These are phyloP conservation scores for Aspergillus sergii DNA, from an alignment of 2,329 filamentous ascomycete genomes.

Conservation along the genomic window DNA sequence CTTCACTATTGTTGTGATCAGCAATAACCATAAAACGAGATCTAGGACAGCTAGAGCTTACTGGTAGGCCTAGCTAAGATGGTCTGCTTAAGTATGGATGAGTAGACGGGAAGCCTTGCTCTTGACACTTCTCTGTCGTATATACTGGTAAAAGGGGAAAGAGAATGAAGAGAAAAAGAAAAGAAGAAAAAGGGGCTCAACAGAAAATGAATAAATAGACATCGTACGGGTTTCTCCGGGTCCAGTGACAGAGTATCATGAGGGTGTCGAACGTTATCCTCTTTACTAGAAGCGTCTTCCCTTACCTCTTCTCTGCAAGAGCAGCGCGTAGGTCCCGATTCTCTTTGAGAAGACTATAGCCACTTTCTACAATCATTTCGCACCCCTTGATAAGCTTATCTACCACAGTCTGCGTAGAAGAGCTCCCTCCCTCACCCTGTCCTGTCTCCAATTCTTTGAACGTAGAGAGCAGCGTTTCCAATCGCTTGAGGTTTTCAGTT, in stretches of 20 bases:
- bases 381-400: neutral
- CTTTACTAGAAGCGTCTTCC: neutral
- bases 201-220: too few relatives aligned
- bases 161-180: accelerated
- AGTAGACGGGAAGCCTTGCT: too few relatives aligned
- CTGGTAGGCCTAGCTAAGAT: too few relatives aligned
- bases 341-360: neutral
- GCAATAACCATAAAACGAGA: too few relatives aligned
- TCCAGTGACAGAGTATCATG: too few relatives aligned
- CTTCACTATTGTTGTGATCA: too few relatives aligned
- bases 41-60: too few relatives aligned
- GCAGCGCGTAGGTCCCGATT: neutral
- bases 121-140: too few relatives aligned
- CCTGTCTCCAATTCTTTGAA: neutral
- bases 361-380: neutral
- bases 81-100: too few relatives aligned
- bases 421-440: neutral
- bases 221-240: too few relatives aligned
- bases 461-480: neutral
- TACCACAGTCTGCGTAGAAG: neutral
- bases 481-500: neutral
- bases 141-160: too few relatives aligned
- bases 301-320: neutral
- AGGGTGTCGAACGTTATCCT: neutral
- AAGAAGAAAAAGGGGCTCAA: too few relatives aligned